These are phyloP conservation scores for Rhodotorula diobovata DNA, from an alignment of 768 basidiomycete genomes.

Conservation along the genomic window DNA sequence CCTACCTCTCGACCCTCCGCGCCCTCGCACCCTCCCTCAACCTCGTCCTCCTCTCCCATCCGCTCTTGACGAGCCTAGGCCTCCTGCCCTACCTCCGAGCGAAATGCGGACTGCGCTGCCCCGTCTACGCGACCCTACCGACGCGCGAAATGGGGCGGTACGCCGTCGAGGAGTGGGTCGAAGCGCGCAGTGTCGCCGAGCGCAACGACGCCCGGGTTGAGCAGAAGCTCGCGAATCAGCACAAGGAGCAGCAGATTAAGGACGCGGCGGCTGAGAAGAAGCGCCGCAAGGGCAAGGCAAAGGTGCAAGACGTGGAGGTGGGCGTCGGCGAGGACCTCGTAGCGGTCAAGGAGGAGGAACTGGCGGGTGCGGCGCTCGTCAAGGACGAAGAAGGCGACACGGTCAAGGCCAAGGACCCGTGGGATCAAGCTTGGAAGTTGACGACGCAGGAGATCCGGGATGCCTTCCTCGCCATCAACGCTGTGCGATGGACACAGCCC, in stretches of 20 bases:
- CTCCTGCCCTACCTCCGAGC: conserved; percentile 89
- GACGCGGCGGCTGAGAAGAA: conserved; percentile 52
- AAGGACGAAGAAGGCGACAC: conserved; percentile 42
- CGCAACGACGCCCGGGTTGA: conserved; percentile 31
- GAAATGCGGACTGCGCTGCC: conserved; percentile 75
- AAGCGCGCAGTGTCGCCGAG: conserved; percentile 56
- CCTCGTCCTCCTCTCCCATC: conserved; percentile 89
- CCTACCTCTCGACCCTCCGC: conserved; percentile 45
- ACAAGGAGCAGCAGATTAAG: conserved; percentile 13
- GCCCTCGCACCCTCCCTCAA: conserved; percentile 69
- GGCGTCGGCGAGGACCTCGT: conserved; percentile 24
- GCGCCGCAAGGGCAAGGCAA: conserved; percentile 49
- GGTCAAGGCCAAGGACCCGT: conserved; percentile 26
- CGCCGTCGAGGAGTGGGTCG: conserved; percentile 80
- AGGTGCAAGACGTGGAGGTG: conserved; percentile 17
- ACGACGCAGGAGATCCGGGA: conserved; percentile 81
- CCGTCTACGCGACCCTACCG: conserved; percentile 88
- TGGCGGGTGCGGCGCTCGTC: conserved; percentile 19
- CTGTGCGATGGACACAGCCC: conserved; percentile 90
- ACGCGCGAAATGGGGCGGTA: conserved; percentile 94
- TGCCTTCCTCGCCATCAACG: conserved; percentile 85
- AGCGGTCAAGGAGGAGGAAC: conserved; percentile 22
- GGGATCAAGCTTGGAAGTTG: conserved; percentile 63
- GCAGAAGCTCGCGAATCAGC: conserved; percentile 2
- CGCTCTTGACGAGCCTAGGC: conserved; percentile 80